Evolutionary conservation across 805 yeast species (phyloP).

Genomic region (Yamadazyma akitaensis): DNA sequence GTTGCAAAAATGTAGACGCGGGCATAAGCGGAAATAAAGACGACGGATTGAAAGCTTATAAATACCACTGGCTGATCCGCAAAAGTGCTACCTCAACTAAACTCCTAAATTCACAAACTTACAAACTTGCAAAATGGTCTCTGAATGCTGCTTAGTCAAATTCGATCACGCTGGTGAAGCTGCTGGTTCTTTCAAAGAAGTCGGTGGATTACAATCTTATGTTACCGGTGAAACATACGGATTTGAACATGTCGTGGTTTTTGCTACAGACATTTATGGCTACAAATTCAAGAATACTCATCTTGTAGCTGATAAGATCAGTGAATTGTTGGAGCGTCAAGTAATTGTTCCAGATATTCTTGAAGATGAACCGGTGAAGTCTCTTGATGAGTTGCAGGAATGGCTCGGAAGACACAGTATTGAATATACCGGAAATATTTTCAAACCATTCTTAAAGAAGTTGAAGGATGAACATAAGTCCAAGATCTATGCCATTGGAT

Average conservation of each 20-base stretch:
- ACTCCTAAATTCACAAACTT: no score
- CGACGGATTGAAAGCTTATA: no score
- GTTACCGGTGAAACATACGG: slow-evolving; percentile 23
- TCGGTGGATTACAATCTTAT: slow-evolving; percentile 28
- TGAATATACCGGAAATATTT: slow-evolving; percentile 8
- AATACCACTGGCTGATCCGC: not conserved
- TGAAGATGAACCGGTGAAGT: slow-evolving; percentile 18
- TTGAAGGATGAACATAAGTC: slow-evolving; percentile 1
- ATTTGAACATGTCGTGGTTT: slow-evolving; percentile 18
- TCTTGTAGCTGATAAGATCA: slow-evolving; percentile 28
- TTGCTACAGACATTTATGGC: slow-evolving; percentile 29
- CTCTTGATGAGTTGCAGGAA: slow-evolving; percentile 1
- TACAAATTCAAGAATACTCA: slow-evolving; percentile 24
- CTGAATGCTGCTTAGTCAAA: slow-evolving; percentile 20
- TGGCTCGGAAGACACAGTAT: slow-evolving; percentile 13
- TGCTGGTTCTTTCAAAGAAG: slow-evolving; percentile 18
- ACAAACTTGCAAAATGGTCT: not conserved
- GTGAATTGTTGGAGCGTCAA: slow-evolving; percentile 14
- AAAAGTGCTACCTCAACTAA: not conserved
- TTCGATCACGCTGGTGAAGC: slow-evolving; percentile 29
- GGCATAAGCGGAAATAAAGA: no score
- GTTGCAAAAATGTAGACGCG: no score
- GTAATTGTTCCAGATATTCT: slow-evolving; percentile 32
- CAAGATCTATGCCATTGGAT: slow-evolving; percentile 17
- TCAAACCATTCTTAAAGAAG: slow-evolving; percentile 3